Evolutionary conservation across 768 basidiomycete species (phyloP).

Genomic region (Neoboletus magnificus): DNA sequence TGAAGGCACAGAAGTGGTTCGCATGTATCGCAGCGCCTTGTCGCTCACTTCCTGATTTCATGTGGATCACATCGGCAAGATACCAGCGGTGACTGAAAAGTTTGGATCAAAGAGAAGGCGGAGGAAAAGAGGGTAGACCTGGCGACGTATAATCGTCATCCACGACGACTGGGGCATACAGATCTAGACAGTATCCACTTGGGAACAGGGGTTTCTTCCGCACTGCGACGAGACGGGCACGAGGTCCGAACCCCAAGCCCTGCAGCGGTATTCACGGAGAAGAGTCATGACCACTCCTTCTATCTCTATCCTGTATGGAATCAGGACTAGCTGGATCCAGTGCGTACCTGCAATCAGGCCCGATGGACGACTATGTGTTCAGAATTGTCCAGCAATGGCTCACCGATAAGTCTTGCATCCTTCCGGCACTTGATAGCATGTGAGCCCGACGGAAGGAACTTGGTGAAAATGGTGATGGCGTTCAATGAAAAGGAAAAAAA

Average conservation of each 20-base stretch:
- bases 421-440: background rate
- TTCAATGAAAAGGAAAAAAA: background rate
- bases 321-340: background rate
- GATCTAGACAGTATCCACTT: background rate
- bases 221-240: background rate
- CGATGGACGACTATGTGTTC: no score
- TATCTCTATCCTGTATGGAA: background rate
- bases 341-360: background rate
- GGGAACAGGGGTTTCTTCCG: background rate
- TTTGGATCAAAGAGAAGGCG: background rate
- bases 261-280: background rate
- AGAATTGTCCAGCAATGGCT: background rate
- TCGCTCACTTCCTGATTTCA: conserved; percentile 6
- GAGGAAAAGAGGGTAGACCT: background rate
- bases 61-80: conserved; percentile 2
- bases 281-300: background rate
- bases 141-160: background rate
- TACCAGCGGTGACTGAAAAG: background rate
- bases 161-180: background rate
- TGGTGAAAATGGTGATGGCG: background rate
- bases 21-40: background rate
- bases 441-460: background rate
- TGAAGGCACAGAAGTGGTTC: background rate
- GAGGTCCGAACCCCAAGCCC: background rate
- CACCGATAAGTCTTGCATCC: background rate